Conservation (phyloP, 768 basidiomycete genomes). For the Lactifluus pinguis region DNA sequence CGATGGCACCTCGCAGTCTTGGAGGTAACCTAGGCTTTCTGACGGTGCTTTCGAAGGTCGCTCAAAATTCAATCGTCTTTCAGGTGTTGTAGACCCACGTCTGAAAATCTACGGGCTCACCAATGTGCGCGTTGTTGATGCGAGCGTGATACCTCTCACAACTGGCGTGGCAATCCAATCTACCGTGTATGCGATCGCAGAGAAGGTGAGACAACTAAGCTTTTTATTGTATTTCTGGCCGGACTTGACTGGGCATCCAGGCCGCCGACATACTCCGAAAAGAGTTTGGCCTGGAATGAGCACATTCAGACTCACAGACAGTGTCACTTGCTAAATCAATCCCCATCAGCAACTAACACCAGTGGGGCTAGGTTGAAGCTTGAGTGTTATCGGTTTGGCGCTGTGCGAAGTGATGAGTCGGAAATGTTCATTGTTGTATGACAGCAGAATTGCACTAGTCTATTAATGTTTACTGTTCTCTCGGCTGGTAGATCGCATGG, state of each 20-base stretch:
- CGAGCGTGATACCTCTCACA: conserved; percentile 17
- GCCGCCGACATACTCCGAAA: conserved; percentile 14
- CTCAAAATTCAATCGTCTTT: background rate
- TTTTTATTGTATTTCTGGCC: background rate
- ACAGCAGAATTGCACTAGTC: no score
- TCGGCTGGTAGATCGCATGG: no score
- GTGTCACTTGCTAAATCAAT: background rate
- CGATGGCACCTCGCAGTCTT: conserved; percentile 17
- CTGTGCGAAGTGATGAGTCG: no score
- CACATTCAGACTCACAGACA: background rate
- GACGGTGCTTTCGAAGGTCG: background rate
- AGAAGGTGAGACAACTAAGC: conserved; percentile 4
- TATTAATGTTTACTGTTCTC: no score
- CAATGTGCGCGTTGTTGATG: conserved; percentile 17
- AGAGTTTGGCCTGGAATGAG: conserved; percentile 11
- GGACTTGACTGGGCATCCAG: background rate
- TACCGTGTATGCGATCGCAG: conserved; percentile 17
- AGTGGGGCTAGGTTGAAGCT: no score
- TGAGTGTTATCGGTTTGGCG: no score
- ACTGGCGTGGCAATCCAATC: conserved; percentile 16
- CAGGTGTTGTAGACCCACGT: conserved; percentile 14
- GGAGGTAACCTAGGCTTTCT: background rate
- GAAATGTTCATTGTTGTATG: no score
- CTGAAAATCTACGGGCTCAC: conserved; percentile 16
- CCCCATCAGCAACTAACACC: no score